Percentiles rank a stretch among this genome's conserved stretches.
These are phyloP conservation scores for Vitis labrusca DNA, from an alignment of 164 flowering plant genomes.

Conservation along the genomic window DNA sequence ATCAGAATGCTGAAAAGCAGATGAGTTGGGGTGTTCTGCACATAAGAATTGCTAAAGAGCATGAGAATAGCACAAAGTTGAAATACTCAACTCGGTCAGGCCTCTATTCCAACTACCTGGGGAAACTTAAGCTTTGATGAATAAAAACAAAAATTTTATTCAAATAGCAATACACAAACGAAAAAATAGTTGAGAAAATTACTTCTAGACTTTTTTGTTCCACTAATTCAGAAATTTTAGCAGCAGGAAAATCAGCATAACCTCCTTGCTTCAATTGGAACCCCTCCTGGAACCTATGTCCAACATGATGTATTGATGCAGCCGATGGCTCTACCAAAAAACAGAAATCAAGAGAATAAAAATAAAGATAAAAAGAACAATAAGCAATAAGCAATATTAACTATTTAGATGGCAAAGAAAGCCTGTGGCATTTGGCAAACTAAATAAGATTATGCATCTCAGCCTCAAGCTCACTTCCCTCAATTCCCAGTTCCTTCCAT, in stretches of 20 bases:
- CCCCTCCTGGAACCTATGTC: constrained; percentile 41
- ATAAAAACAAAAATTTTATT: not conserved
- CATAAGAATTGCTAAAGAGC: constrained; percentile 5
- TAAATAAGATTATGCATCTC: too few species aligned
- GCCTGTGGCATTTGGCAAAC: not conserved
- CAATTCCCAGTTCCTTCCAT: too few species aligned
- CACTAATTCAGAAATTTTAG: constrained; percentile 59
- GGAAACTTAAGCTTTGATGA: not conserved
- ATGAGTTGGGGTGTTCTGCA: constrained; percentile 78
- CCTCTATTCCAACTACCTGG: too few species aligned
- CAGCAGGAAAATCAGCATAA: constrained; percentile 55
- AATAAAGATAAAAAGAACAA: too few species aligned
- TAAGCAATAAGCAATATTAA: not conserved
- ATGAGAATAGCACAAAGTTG: constrained; percentile 7
- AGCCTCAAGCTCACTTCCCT: too few species aligned
- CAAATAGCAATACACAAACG: not conserved
- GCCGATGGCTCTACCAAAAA: constrained; percentile 30
- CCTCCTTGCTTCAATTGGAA: constrained; percentile 47
- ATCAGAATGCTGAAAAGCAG: constrained; percentile 61
- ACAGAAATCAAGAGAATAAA: not conserved
- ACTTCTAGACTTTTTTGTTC: constrained; percentile 68
- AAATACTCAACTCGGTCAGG: not conserved
- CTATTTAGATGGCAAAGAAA: not conserved
- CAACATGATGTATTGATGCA: constrained; percentile 36
- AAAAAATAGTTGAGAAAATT: constrained; percentile 21